Conservation (phyloP, 2,329 filamentous ascomycete species). For the Gnomoniopsis sp. region DNA sequence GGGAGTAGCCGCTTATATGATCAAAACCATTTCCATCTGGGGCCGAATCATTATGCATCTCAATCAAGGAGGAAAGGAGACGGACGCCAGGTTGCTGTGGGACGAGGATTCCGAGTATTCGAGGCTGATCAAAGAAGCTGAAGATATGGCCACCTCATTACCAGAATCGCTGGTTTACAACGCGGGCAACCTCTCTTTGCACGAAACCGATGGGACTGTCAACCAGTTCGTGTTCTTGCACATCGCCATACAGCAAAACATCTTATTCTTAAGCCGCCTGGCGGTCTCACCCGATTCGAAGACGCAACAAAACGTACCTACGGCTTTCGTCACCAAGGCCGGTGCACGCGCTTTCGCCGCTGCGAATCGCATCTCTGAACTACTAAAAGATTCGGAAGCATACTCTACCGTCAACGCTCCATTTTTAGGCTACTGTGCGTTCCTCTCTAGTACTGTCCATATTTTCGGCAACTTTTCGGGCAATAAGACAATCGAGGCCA, state of each 20-base stretch:
- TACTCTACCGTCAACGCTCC: constrained; percentile 76
- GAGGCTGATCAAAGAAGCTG: constrained; percentile 65
- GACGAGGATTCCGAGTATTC: constrained; percentile 73
- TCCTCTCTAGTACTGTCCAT: constrained; percentile 90
- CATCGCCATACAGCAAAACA: constrained; percentile 83
- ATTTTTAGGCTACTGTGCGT: constrained; percentile 92
- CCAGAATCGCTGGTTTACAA: constrained; percentile 73
- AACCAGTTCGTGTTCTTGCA: constrained; percentile 94
- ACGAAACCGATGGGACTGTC: constrained; percentile 78
- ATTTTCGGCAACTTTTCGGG: constrained; percentile 89
- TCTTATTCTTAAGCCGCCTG: constrained; percentile 86
- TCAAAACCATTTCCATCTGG: constrained; percentile 83
- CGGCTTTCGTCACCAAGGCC: constrained; percentile 72
- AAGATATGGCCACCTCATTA: constrained; percentile 65
- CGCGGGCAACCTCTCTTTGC: constrained; percentile 76
- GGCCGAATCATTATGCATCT: constrained; percentile 85
- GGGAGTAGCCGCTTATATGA: constrained; percentile 89
- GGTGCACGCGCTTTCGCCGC: constrained; percentile 75
- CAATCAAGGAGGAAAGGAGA: constrained; percentile 82
- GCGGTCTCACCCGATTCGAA: constrained; percentile 66
- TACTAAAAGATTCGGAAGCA: constrained; percentile 76
- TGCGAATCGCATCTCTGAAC: constrained; percentile 79
- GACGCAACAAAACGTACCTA: constrained; percentile 68
- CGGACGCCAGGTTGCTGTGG: constrained; percentile 78
- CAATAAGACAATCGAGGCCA: constrained; percentile 69